Percentiles rank a stretch among this genome's conserved stretches.
Evolutionary conservation across 495 filamentous ascomycete species (phyloP).

Genomic region (Neurospora sp.): DNA sequence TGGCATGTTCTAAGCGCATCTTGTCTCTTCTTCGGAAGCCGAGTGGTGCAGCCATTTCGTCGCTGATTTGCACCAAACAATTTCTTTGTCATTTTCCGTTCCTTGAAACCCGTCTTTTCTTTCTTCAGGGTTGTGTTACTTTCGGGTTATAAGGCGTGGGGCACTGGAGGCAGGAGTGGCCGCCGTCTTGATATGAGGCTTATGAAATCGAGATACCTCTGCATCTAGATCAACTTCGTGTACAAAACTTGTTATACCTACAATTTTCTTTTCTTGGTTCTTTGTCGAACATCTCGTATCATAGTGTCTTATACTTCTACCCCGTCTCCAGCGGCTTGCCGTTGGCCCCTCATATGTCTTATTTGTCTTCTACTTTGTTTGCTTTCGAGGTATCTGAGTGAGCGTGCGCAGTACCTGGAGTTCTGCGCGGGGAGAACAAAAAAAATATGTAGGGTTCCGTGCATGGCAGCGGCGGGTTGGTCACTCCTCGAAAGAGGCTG

Average conservation of each 20-base stretch:
- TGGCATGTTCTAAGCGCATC: conserved; percentile 32
- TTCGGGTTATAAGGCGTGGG: neutral
- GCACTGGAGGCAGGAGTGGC: neutral
- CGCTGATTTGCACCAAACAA: neutral
- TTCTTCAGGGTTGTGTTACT: conserved; percentile 11
- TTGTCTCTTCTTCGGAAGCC: conserved; percentile 4
- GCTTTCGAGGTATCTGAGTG: neutral
- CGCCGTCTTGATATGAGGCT: conserved; percentile 8
- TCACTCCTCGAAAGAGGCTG: neutral
- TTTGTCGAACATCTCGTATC: conserved; percentile 1
- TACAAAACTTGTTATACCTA: neutral
- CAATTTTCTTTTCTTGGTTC: conserved; percentile 2
- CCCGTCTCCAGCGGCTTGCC: neutral
- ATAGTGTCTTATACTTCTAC: neutral
- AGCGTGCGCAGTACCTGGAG: neutral
- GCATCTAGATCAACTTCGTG: conserved; percentile 1
- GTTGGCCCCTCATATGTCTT: neutral
- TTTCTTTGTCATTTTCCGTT: conserved; percentile 12
- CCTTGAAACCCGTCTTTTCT: conserved; percentile 9
- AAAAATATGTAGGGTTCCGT: neutral
- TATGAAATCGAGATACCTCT: conserved; percentile 26
- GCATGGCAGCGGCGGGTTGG: neutral
- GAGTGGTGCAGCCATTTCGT: neutral
- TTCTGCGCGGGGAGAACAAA: neutral
- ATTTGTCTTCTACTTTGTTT: neutral